Evolutionary conservation across 345 rosid genomes (phyloP).

Genomic region (Dovyalis caffra): DNA sequence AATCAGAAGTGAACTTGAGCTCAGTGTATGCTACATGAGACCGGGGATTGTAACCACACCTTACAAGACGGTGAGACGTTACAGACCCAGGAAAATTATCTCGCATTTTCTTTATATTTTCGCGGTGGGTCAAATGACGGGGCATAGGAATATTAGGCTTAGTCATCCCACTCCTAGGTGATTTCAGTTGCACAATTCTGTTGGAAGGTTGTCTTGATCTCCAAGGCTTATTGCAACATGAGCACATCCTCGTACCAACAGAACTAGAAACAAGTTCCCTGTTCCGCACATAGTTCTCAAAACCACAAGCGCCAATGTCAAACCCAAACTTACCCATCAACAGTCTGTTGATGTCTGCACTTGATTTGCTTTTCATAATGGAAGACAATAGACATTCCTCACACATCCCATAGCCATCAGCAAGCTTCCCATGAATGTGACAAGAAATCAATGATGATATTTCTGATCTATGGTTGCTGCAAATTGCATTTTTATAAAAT

Average conservation of each 20-base stretch:
- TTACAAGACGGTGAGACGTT: constrained; percentile 21
- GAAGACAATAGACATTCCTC: constrained; percentile 26
- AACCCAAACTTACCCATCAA: constrained; percentile 42
- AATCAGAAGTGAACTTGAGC: constrained; percentile 23
- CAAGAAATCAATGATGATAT: constrained; percentile 26
- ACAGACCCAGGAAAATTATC: constrained; percentile 28
- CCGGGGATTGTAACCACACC: constrained; percentile 20
- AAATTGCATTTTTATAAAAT: constrained; percentile 16
- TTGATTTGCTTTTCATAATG: constrained; percentile 1
- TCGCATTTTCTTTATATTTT: constrained; percentile 42
- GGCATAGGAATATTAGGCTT: constrained; percentile 25
- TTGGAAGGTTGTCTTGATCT: constrained; percentile 27
- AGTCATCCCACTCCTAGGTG: constrained; percentile 12
- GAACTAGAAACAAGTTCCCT: constrained; percentile 12
- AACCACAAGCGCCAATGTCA: constrained; percentile 28
- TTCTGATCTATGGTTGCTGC: constrained; percentile 25
- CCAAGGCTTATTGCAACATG: constrained; percentile 27
- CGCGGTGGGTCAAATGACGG: constrained; percentile 23
- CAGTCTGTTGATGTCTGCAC: constrained; percentile 10
- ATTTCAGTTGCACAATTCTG: constrained; percentile 33
- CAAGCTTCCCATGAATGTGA: constrained; percentile 25
- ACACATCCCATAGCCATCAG: constrained; percentile 26
- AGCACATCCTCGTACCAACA: constrained; percentile 13
- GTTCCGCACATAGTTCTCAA: constrained; percentile 10
- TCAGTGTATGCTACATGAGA: constrained; percentile 21